Evolutionary conservation across 805 yeast genomes (phyloP), one percentile per base, ranked within the genome.

Genomic region (Cyberlindnera americana): DNA sequence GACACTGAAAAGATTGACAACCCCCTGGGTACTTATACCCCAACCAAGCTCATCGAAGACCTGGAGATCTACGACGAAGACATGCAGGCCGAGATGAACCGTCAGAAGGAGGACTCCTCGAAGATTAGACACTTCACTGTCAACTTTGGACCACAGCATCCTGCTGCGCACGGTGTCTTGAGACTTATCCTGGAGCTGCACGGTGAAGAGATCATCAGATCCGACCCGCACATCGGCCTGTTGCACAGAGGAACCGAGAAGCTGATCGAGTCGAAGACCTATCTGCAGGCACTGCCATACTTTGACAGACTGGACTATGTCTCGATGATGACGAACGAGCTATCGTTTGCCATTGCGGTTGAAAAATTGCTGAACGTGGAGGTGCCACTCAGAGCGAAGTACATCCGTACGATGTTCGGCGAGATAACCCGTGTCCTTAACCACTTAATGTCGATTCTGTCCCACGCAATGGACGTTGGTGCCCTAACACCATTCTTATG

Each of bases 391-490:
- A 79, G 95, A 61, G 95, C 81, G 35, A 80, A 86, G 66, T 86
- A 86, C 65, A 80, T 86, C 55, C 77, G 95, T 61, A 85, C 95
- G 19, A 58, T 86, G 63, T 87, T 85, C 60, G 93, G 91, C 30
- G 95, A 86, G 62, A 82, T 86, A 62, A 86, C 95, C 40, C 77
- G 95, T 60, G 65, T 84, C 41, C 71, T 83, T 58, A 86, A 86
- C 67, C 95, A 86, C 61, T 73, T 84, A 64, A 86, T 86, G 95
- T 82, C 91, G 19, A 81, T 86, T 34, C 68, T 83, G 47, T 78
- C 95, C 35, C 95, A 87, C 65, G 89, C 91, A 50, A 86, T 86
- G 95, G 95, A 86, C 70, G 95, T 87, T 42, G 95, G 95, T 69
- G 95, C 95, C 17, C 73, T 86, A 63, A 87, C 95, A 22, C 95